These are phyloP conservation scores for Blastomyces emzantsi DNA, from an alignment of 2,329 filamentous ascomycete genomes.

Conservation along the genomic window DNA sequence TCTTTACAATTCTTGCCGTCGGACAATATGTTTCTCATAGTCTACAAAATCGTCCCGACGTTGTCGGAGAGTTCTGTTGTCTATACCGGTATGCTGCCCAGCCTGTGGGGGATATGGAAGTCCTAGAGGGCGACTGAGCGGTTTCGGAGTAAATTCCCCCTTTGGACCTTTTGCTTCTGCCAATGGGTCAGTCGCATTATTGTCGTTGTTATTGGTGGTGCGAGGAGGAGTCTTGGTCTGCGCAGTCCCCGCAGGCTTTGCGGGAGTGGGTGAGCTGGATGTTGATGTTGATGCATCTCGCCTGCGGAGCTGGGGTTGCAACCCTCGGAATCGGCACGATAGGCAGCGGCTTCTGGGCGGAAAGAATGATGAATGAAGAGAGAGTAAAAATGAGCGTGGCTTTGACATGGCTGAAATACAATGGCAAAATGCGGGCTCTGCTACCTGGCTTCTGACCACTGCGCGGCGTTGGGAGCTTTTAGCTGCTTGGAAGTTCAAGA, in stretches of 20 bases:
- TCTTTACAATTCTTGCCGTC: constrained; percentile 62
- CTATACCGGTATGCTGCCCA: constrained; percentile 75
- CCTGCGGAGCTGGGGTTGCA: constrained; percentile 14
- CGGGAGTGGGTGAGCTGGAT: constrained; percentile 10
- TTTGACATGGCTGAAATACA: constrained; percentile 2
- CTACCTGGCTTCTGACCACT: neutral
- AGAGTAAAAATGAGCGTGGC: neutral
- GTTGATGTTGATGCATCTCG: constrained; percentile 14
- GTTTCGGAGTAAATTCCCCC: constrained; percentile 40
- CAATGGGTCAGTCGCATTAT: neutral
- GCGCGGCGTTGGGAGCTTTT: too few relatives aligned
- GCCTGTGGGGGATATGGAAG: constrained; percentile 61
- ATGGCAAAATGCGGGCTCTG: neutral
- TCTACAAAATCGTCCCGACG: constrained; percentile 71
- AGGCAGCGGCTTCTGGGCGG: constrained; percentile 26
- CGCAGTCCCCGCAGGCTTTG: neutral
- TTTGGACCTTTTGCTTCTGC: neutral
- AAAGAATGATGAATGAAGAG: constrained; percentile 2
- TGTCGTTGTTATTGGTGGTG: neutral
- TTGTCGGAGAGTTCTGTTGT: constrained; percentile 57
- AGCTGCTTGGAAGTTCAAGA: too few relatives aligned
- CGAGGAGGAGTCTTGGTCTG: neutral
- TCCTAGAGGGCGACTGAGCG: constrained; percentile 67
- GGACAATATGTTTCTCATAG: constrained; percentile 72
- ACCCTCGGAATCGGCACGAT: constrained; percentile 28